A percentile compares a stretch with the other conserved stretches of the same genome.
Conservation (phyloP, 2,329 filamentous ascomycete species). For the Ascochyta lentis region DNA sequence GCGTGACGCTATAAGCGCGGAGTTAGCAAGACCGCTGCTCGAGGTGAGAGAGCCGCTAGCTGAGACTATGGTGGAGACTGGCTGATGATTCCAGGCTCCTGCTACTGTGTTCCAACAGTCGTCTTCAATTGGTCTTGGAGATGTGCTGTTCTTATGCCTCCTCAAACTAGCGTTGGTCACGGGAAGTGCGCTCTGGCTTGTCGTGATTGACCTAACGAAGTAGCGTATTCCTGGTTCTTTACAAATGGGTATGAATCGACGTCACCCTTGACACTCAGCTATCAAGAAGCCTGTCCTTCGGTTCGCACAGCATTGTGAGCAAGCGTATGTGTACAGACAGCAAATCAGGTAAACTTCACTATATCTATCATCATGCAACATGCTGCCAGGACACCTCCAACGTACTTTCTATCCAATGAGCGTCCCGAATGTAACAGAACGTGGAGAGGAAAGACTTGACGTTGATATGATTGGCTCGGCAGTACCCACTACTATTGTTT, state of each 20-base stretch:
- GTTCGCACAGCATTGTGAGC: background rate
- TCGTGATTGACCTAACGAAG: background rate
- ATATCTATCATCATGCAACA: background rate
- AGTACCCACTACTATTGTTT: background rate
- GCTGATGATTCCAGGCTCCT: background rate
- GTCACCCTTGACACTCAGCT: background rate
- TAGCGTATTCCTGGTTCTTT: background rate
- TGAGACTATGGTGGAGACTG: background rate
- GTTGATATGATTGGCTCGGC: background rate
- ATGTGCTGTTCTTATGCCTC: background rate
- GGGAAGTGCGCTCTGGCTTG: background rate
- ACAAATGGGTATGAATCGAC: background rate
- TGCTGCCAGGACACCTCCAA: background rate
- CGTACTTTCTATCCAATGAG: background rate
- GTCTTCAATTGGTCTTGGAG: background rate
- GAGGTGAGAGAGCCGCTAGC: slow-evolving; percentile 6
- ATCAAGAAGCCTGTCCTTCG: background rate
- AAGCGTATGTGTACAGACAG: background rate
- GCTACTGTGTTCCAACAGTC: background rate
- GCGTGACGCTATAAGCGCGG: background rate
- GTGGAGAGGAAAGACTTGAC: background rate
- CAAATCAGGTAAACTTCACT: background rate
- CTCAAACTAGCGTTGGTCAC: background rate
- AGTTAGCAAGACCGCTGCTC: background rate
- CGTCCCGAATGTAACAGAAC: background rate